Percentiles rank a stretch among this genome's conserved stretches.
Evolutionary conservation across 2,329 filamentous ascomycete genomes (phyloP).

Genomic region (Monilinia aucupariae): DNA sequence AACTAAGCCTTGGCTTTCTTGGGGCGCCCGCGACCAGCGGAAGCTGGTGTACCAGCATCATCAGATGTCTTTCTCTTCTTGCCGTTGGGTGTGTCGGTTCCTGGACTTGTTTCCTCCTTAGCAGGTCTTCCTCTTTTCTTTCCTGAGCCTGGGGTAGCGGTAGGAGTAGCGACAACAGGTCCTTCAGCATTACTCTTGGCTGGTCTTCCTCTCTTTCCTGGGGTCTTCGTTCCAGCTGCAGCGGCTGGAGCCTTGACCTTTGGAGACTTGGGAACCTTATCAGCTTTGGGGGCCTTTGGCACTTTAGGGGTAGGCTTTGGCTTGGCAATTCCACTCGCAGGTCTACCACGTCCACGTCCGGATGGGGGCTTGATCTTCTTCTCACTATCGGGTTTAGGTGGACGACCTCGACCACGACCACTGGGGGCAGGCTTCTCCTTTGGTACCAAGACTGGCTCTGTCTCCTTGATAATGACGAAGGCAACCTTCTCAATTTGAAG

Average conservation of each 20-base stretch:
- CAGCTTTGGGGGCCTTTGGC: not conserved
- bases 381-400: constrained; percentile 24
- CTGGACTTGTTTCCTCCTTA: not conserved
- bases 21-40: constrained; percentile 14
- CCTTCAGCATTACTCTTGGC: not conserved
- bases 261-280: not conserved
- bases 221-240: not conserved
- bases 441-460: constrained; percentile 26
- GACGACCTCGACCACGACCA: constrained; percentile 27
- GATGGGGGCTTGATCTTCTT: constrained; percentile 26
- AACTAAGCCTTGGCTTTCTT: constrained; percentile 13
- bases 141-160: constrained; percentile 4
- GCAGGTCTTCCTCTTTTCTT: constrained; percentile 13
- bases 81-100: constrained; percentile 4
- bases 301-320: constrained; percentile 13
- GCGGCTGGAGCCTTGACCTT: constrained; percentile 5
- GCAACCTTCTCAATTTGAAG: constrained; percentile 65
- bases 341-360: constrained; percentile 25
- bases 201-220: constrained; percentile 13
- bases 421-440: constrained; percentile 20
- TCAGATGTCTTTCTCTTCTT: constrained; percentile 17
- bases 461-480: constrained; percentile 56
- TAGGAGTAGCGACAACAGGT: not conserved
- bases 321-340: constrained; percentile 14
- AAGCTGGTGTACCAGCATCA: constrained; percentile 4